phyloP scores from a whole-genome alignment of 208 protist genomes.

The Leishmania turanica region DNA sequence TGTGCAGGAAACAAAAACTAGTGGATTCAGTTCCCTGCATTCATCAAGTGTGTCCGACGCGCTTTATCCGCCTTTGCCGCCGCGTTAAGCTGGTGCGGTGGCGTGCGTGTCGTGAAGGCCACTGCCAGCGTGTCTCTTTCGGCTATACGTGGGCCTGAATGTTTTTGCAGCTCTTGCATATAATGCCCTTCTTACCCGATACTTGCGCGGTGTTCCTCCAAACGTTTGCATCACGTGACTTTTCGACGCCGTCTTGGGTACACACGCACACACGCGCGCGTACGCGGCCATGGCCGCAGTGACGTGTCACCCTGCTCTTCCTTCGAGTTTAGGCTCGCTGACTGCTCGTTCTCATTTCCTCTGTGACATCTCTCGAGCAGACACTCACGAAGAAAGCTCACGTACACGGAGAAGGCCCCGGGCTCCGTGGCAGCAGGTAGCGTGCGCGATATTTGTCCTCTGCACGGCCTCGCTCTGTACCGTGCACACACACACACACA shows the following conservation, averaged over 20 bases:
- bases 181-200: neutral
- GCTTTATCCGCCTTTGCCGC: neutral
- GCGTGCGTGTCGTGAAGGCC: no score
- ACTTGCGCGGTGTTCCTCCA: no score
- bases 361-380: neutral
- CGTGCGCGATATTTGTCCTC: neutral
- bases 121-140: neutral
- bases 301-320: neutral
- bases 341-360: neutral
- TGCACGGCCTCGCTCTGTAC: neutral
- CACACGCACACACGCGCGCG: neutral
- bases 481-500: no score
- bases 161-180: neutral
- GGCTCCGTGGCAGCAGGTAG: neutral
- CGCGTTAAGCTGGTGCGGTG: neutral
- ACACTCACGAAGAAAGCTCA: neutral
- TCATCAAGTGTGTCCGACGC: neutral
- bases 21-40: neutral
- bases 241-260: no score
- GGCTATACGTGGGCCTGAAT: neutral
- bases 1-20: neutral
- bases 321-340: neutral
- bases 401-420: neutral
- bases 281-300: neutral
- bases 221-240: neutral